These are phyloP conservation scores for Acidiella bohemica DNA, from an alignment of 495 filamentous ascomycete species.

Conservation along the genomic window DNA sequence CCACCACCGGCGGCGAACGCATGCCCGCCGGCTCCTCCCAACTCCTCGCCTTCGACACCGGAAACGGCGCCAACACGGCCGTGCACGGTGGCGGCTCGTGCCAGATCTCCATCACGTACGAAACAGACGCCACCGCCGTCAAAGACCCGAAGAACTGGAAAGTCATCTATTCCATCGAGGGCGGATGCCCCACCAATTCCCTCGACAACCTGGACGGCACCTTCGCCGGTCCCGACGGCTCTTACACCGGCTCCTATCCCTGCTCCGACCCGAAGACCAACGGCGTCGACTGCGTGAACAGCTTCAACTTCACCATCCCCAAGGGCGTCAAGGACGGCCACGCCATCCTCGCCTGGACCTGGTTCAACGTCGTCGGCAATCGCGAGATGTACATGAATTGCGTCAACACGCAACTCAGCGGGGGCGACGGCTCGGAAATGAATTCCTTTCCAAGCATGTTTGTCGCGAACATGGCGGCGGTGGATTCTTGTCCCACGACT, in stretches of 20 bases:
- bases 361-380: conserved; percentile 84
- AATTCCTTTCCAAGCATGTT: conserved; percentile 48
- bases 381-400: conserved; percentile 95
- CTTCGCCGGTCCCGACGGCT: conserved; percentile 5
- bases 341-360: conserved; percentile 68
- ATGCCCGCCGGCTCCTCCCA: too few relatives aligned
- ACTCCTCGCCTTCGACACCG: conserved; percentile 39
- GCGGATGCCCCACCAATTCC: conserved; percentile 55
- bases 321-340: conserved; percentile 42
- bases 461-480: conserved; percentile 52
- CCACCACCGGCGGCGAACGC: too few relatives aligned
- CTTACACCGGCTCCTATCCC: too few relatives aligned
- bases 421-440: conserved; percentile 38
- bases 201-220: conserved; percentile 32
- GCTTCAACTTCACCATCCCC: conserved; percentile 47
- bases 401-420: conserved; percentile 53
- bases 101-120: conserved; percentile 72
- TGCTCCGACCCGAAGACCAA: too few relatives aligned
- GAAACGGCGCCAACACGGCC: conserved; percentile 47
- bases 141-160: conserved; percentile 49
- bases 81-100: conserved; percentile 79
- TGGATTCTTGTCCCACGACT: conserved; percentile 36
- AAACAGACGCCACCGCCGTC: conserved; percentile 43
- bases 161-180: conserved; percentile 71
- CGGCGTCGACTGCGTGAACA: too few relatives aligned